These are phyloP conservation scores for Paraurostyla sp. DNA, from an alignment of 73 alveolate genomes.

Conservation along the genomic window DNA sequence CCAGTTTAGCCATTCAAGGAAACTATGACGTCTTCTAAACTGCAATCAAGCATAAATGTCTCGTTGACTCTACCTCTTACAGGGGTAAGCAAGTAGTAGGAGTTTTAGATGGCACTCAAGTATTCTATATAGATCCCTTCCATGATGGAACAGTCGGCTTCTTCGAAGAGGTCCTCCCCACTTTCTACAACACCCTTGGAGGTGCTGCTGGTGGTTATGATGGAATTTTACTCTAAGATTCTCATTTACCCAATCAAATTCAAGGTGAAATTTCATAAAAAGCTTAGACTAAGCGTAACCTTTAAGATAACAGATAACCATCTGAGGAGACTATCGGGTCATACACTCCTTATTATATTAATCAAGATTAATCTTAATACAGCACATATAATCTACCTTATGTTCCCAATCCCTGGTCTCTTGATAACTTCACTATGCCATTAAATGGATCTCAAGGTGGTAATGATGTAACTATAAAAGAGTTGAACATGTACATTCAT, in stretches of 20 bases:
- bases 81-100: background rate
- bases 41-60: conserved; percentile 6
- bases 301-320: no score
- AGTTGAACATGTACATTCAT: background rate
- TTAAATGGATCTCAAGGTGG: conserved; percentile 46
- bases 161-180: background rate
- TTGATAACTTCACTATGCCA: conserved; percentile 32
- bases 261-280: conserved; percentile 18
- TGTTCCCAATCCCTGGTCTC: background rate
- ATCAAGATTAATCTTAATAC: background rate
- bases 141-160: background rate
- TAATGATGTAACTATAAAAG: background rate
- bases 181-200: background rate
- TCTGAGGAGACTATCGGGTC: conserved; percentile 22
- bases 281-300: no score
- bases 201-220: conserved; percentile 33
- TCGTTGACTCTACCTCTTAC: background rate
- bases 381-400: conserved; percentile 5
- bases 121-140: conserved; percentile 20
- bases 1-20: conserved; percentile 14
- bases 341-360: conserved; percentile 36
- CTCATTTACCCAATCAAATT: conserved; percentile 46
- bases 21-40: background rate
- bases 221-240: conserved; percentile 11
- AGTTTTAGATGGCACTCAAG: conserved; percentile 12